Base-by-base conservation (phyloP, 129 eudicot species). In the Oenanthe sinensis region DNA sequence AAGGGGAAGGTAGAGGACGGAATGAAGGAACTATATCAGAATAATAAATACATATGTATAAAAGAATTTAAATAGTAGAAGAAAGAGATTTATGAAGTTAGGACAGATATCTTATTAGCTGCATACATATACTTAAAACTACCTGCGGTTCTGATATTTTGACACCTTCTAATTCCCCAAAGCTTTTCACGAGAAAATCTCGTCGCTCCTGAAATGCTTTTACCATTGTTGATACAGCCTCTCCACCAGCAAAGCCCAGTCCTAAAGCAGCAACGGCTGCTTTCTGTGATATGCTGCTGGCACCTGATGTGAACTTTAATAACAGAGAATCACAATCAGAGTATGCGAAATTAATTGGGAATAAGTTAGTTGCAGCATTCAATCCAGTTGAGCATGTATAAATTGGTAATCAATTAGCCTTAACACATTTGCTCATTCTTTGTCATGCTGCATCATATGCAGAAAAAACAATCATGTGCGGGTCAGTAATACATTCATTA, bases 181-280 rank as follows among this genome's bases (percentile, higher is more conserved):
- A 91, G 74, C 90, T 81, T 60, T 88, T 82, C 60, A 95, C 92
- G 80, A 95, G 83, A 85, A 82, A 88, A 78, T 91, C 97, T 49
- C 98, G 79, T 15, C 98, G 72, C 81, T 95, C 98, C 42, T 85
- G 87, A 72, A 95, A 95, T 16, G 96, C 98, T 87, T 90, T 91
- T 77, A 95, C 98, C 97, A 95, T 95, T 47, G 82, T 83, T 49
- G 98, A 49, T 17, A 95, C 90, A 22, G 91, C 96, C 79, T 91
- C 98, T 28, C 98, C 98, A 81, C 97, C 98, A 22, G 97, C 98
- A n/a, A 90, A 81, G 24, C 98, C 98, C 83, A 95, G 76, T 79
- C 91, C 98, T 83, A 95, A 85, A 87, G 98, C 98, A 49, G 98
- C 98, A 83, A 91, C 92, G 5, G 79, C 98, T 42, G 98, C 98